Percentiles rank a stretch among this genome's conserved stretches.
phyloP scores from a whole-genome alignment of 2,329 filamentous ascomycete genomes.

The Alternaria sp. region DNA sequence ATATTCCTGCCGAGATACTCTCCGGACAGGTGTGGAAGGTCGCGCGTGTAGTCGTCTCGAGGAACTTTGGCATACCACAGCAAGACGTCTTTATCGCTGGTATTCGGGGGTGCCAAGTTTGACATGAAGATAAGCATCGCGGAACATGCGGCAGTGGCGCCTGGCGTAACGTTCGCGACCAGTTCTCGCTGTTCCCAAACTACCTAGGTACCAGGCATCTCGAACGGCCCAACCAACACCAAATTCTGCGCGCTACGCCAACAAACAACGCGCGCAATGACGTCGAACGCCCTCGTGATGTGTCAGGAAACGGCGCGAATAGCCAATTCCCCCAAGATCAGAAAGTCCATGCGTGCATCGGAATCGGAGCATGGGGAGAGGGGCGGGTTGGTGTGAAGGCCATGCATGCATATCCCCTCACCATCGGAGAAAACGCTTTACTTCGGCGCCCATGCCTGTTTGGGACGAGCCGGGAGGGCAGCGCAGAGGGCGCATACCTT shows the following conservation, averaged over 20 bases:
- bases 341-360: conserved; percentile 3
- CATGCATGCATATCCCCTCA: background rate
- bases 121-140: conserved; percentile 2
- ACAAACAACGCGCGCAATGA: background rate
- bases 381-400: conserved; percentile 1
- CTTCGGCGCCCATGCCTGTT: conserved; percentile 11
- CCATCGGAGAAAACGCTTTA: background rate
- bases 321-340: background rate
- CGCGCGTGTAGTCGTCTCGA: background rate
- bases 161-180: conserved; percentile 2
- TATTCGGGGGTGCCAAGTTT: background rate
- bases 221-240: background rate
- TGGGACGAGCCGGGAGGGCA: background rate
- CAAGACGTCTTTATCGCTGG: background rate
- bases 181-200: background rate
- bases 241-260: background rate
- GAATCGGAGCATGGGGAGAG: conserved; percentile 4
- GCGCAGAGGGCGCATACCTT: conserved; percentile 5
- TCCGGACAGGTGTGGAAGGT: conserved; percentile 3
- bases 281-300: background rate
- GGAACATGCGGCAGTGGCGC: conserved; percentile 6
- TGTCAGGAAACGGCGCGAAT: conserved; percentile 10
- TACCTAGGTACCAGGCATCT: background rate
- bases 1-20: conserved; percentile 20
- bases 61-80: background rate